Evolutionary conservation across 1,139 yeast species (phyloP), one percentile per base, ranked within the genome.

Genomic region (Yamadazyma dendronema): DNA sequence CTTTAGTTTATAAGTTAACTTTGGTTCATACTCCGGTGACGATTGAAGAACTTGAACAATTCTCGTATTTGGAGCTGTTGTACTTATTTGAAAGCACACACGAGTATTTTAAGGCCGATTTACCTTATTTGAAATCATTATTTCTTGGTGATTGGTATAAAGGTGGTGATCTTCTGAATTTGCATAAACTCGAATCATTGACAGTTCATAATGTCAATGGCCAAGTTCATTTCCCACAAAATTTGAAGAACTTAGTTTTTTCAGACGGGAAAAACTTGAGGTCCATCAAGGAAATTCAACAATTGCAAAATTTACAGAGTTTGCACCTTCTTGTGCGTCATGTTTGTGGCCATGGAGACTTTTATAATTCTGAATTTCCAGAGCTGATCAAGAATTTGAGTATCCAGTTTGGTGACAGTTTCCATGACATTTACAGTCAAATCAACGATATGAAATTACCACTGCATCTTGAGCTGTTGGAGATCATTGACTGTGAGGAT

Each of bases 121-220:
- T 42, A 25, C 44, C 44, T 9, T 25, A 26, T 12, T 39, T 42
- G 21, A 35, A 30, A 26, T 19, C 28, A 10, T 28, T 44, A 6
- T 19, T 34, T 17, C 34, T 42, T 9, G 36, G 34, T 13, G 36
- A 40, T 30, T 42, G 17, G 17, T 14, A 19, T 16, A 40, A 40
- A 26, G 27, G 30, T 17, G 46, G 44, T 3, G 38, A 40, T 24
- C 24, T 42, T 3, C 14, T 24, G 10, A 39, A 40, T 16, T 33
- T 40, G 22, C 22, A 31, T 2, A 28, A 33, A 5, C 35, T 42
- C 7, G 31, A 29, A n/a, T 24, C 27, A 5, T 17, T 42, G 10
- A 39, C 37, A 21, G 23, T 42, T 17, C 23, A 33, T 23, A 40
- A 42, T 30, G 44, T 40, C 5, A 38, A 40, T 35, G 36, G 34